These are phyloP conservation scores for Colletotrichum sp. DNA, from an alignment of 2,329 filamentous ascomycete species.

Conservation along the genomic window DNA sequence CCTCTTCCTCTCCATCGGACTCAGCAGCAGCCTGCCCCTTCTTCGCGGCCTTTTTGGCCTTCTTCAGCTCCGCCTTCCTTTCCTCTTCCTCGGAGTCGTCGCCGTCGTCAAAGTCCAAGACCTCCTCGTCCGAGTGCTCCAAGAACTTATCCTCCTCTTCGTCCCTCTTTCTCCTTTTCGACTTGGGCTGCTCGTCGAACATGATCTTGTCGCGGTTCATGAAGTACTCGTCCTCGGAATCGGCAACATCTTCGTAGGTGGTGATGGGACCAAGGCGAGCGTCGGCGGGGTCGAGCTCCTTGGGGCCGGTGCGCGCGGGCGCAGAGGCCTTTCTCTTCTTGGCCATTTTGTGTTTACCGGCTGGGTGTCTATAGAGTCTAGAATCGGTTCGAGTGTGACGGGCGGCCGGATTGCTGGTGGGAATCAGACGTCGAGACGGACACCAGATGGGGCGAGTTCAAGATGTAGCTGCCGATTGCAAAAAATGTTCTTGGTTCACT, in stretches of 20 bases:
- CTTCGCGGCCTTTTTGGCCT: conserved; percentile 30
- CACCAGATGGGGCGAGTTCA: not conserved
- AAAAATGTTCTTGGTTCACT: conserved; percentile 16
- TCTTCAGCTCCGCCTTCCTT: conserved; percentile 35
- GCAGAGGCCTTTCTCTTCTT: conserved; percentile 75
- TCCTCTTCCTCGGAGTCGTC: conserved; percentile 42
- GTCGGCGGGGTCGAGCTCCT: conserved; percentile 60
- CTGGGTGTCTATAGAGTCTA: not conserved
- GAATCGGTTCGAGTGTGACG: not conserved
- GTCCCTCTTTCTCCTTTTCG: conserved; percentile 76
- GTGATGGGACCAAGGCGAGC: conserved; percentile 65
- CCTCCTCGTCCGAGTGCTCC: conserved; percentile 67
- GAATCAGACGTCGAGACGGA: not conserved
- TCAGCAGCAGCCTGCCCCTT: conserved; percentile 29
- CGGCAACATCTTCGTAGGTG: conserved; percentile 83
- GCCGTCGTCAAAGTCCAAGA: conserved; percentile 52
- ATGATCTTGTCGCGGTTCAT: conserved; percentile 84
- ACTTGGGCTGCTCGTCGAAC: conserved; percentile 79
- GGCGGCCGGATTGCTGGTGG: not conserved
- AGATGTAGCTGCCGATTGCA: not conserved
- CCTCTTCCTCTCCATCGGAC: conserved; percentile 45
- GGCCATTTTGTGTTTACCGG: conserved; percentile 48
- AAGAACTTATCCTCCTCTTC: conserved; percentile 69
- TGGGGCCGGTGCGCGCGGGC: conserved; percentile 53
- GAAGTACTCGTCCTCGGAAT: conserved; percentile 94